phyloP scores from a whole-genome alignment of 805 yeast genomes.

The Kregervanrija fluxuum region DNA sequence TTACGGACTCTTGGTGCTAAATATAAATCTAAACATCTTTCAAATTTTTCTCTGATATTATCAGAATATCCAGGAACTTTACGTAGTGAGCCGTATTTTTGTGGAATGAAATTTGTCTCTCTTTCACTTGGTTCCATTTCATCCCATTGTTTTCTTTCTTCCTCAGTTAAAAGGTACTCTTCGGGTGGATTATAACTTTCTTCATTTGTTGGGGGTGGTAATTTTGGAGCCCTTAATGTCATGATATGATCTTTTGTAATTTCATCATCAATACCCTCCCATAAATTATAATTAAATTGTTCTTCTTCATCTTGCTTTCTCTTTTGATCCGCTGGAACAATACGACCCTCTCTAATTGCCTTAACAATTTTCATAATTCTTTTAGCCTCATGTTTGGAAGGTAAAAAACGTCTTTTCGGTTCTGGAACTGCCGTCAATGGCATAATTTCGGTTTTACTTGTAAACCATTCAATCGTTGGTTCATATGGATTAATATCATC shows the following conservation, averaged over 20 bases:
- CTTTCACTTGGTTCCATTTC: conserved; percentile 68
- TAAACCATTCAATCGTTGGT: conserved; percentile 94
- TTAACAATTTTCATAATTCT: conserved; percentile 92
- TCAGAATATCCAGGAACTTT: conserved; percentile 91
- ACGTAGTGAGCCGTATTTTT: conserved; percentile 74
- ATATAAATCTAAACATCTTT: conserved; percentile 87
- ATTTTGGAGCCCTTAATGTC: conserved; percentile 91
- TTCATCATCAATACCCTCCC: conserved; percentile 60
- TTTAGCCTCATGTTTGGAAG: conserved; percentile 95
- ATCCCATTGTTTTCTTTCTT: conserved; percentile 69
- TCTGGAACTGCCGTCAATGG: conserved; percentile 93
- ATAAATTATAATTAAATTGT: conserved; percentile 60
- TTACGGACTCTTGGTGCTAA: conserved; percentile 94
- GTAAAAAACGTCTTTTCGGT: conserved; percentile 94
- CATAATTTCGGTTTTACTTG: conserved; percentile 75
- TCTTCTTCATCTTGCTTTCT: conserved; percentile 41
- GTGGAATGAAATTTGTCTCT: conserved; percentile 72
- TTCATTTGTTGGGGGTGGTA: conserved; percentile 94
- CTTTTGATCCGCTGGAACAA: conserved; percentile 64
- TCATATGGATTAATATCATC: conserved; percentile 87
- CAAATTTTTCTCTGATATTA: conserved; percentile 82
- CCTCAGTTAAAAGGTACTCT: conserved; percentile 77
- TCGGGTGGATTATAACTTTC: conserved; percentile 97
- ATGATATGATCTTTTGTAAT: conserved; percentile 69
- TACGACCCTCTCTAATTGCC: conserved; percentile 95